Base-by-base conservation (phyloP, 805 yeast species). In the Yarrowia keelungensis region DNA sequence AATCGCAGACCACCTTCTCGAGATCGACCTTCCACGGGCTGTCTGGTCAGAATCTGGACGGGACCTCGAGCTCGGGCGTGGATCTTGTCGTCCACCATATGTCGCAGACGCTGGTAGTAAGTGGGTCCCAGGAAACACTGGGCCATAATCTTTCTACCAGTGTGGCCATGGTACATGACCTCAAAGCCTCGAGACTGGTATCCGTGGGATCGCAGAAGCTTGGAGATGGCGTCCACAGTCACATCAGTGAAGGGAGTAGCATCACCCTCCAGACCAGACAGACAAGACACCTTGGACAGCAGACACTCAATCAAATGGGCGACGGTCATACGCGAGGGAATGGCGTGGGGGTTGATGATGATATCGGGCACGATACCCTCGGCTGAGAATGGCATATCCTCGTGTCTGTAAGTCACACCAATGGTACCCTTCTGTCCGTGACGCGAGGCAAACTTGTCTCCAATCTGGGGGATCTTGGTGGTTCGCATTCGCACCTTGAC, bases 371-470 rank as follows among this genome's bases (percentile, higher is more conserved):
- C 98, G 77, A 94, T 80, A 79, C 99, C 99, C 79, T 94, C 96
- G 2, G 91, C 84, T 9, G 97, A 89, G 79, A 95, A 95, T 38
- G 99, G 99, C 98, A 95, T 94, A 79, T 95, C 99, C 80, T 95
- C 99, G 79, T 94, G 95, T 79, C 98, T 87, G 78, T 94, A 95
- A 0, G 99, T 95, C 72, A 95, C 95, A 88, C 99, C 99, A 80
- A 95, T 93, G 22, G 99, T 95, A 89, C 99, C 99, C 83, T 95
- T 95, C 81, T 95, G 99, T 79, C 99, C 99, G 85, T 95, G 99
- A 82, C 99, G 91, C 50, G 98, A 94, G 8, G 99, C 98, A 81
- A 95, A 95, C 81, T 95, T 95, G 81, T 95, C 99, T 80, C 99
- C 99, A 80, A 95, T 94, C 81, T 95, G 99, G 12, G 99, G 99